phyloP scores from a whole-genome alignment of 768 basidiomycete genomes.

The Mycena rebaudengoi region DNA sequence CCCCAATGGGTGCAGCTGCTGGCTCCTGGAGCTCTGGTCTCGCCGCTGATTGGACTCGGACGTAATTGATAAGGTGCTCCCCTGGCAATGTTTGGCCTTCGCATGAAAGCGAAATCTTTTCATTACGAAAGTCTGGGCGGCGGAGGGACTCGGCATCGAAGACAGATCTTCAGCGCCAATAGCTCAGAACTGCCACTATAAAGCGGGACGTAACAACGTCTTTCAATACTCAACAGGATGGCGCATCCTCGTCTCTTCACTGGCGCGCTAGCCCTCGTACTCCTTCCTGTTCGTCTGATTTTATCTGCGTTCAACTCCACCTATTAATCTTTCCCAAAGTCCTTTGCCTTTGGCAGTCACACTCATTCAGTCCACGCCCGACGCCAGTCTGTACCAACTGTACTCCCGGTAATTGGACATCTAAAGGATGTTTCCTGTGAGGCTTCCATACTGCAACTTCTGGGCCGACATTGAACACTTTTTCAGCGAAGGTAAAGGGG shows the following conservation, averaged over 20 bases:
- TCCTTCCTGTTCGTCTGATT: constrained; percentile 23
- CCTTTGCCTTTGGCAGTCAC: constrained; percentile 24
- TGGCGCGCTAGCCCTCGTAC: constrained; percentile 19
- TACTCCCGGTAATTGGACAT: constrained; percentile 62
- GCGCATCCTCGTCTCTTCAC: constrained; percentile 10
- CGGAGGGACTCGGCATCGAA: constrained; percentile 7
- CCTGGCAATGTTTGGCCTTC: background rate
- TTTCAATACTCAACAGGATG: constrained; percentile 20
- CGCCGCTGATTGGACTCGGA: constrained; percentile 20
- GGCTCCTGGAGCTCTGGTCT: background rate
- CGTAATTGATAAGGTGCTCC: constrained; percentile 25
- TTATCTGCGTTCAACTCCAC: background rate
- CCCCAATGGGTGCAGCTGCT: background rate
- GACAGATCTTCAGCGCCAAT: constrained; percentile 18
- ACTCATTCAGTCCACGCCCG: constrained; percentile 32
- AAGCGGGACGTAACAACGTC: constrained; percentile 13
- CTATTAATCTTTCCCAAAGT: constrained; percentile 3
- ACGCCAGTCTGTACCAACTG: constrained; percentile 50
- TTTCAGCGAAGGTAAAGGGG: constrained; percentile 54
- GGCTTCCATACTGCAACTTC: constrained; percentile 17
- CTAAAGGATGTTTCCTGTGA: constrained; percentile 71
- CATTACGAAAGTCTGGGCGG: constrained; percentile 10
- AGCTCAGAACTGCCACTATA: constrained; percentile 21
- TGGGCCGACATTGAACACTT: constrained; percentile 1
- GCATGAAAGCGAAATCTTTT: constrained; percentile 12